These are phyloP conservation scores for Diutina pseudorugosa DNA, from an alignment of 1,139 yeast species.

Conservation along the genomic window DNA sequence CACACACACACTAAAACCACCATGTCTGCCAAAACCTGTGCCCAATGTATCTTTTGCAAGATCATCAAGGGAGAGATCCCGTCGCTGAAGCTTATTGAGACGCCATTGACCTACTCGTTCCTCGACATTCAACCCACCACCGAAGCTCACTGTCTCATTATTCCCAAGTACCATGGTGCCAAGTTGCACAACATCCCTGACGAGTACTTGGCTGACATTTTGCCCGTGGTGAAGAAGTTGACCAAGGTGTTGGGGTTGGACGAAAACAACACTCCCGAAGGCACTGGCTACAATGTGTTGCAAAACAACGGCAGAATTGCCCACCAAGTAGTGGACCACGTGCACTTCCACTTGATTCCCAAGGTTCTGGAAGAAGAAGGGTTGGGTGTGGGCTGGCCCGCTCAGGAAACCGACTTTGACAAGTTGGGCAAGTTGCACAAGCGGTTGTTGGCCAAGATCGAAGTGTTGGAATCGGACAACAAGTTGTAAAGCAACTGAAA, in stretches of 20 bases:
- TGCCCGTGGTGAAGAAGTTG: constrained; percentile 80
- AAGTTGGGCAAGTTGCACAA: constrained; percentile 56
- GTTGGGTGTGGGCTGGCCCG: constrained; percentile 84
- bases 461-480: constrained; percentile 7
- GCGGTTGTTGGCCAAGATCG: constrained; percentile 43
- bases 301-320: constrained; percentile 93
- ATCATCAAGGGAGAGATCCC: constrained; percentile 93
- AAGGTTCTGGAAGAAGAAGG: constrained; percentile 64
- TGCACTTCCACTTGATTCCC: constrained; percentile 93
- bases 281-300: constrained; percentile 74
- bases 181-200: constrained; percentile 87
- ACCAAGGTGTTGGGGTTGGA: constrained; percentile 61
- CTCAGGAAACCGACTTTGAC: constrained; percentile 62
- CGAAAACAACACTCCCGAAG: constrained; percentile 43
- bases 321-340: constrained; percentile 90
- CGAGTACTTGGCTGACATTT: constrained; percentile 69
- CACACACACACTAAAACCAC: not conserved
- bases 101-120: constrained; percentile 68
- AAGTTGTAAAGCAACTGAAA: constrained; percentile 7
- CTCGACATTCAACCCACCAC: constrained; percentile 89
- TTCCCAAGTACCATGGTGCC: constrained; percentile 89
- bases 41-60: constrained; percentile 80
- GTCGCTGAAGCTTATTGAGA: constrained; percentile 75
- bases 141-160: constrained; percentile 75
- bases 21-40: constrained; percentile 12